Conservation (phyloP, 495 filamentous ascomycete species). For the Penicillium chermesinum region DNA sequence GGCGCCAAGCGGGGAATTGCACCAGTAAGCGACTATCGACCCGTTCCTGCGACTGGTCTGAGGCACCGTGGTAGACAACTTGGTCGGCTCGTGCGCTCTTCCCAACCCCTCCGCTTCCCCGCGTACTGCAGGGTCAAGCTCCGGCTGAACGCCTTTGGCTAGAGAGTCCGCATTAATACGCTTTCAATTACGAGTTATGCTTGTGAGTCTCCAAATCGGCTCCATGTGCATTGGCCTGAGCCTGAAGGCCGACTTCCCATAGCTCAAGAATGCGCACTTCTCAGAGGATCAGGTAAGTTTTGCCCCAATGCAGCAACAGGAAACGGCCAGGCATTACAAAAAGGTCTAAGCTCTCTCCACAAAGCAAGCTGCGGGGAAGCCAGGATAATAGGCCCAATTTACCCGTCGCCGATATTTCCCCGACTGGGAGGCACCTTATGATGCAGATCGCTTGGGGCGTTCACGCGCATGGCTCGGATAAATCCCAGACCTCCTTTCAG, state of each 20-base stretch:
- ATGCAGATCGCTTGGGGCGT: slow-evolving; percentile 11
- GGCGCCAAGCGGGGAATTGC: slow-evolving; percentile 8
- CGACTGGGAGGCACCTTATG: slow-evolving; percentile 10
- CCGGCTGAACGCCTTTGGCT: background rate
- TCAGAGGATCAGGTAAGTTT: no score
- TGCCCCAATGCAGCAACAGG: background rate
- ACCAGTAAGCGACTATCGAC: background rate
- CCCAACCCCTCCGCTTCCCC: slow-evolving; percentile 28
- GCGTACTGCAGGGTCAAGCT: slow-evolving; percentile 17
- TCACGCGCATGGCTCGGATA: slow-evolving; percentile 5
- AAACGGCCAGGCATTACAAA: no score
- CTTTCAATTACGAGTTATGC: no score
- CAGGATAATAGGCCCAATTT: slow-evolving; percentile 7
- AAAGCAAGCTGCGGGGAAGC: slow-evolving; percentile 15
- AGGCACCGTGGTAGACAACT: slow-evolving; percentile 8
- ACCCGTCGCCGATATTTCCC: slow-evolving; percentile 21
- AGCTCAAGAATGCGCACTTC: no score
- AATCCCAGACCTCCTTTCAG: background rate
- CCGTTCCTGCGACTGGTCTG: slow-evolving; percentile 10
- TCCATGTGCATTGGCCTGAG: background rate
- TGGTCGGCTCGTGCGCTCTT: slow-evolving; percentile 13
- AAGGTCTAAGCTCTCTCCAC: background rate
- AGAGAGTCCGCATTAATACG: no score
- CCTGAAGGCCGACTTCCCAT: no score
- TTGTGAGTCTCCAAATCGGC: background rate